Evolutionary conservation across 1,284 basidiomycete genomes (phyloP).

Genomic region (Ceratobasidium sp.): DNA sequence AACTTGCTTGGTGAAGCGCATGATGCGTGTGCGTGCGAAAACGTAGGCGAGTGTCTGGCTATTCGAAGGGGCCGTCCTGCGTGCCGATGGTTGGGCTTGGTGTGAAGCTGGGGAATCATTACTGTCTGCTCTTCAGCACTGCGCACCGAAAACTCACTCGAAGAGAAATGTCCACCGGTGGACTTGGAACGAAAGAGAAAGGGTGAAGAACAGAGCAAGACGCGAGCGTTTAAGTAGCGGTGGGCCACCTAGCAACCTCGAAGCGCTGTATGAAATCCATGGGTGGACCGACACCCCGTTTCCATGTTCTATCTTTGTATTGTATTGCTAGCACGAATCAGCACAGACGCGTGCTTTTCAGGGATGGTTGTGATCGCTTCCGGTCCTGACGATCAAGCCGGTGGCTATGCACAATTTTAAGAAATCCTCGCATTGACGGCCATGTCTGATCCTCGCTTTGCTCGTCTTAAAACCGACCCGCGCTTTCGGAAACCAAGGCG

Average conservation of each 20-base stretch:
- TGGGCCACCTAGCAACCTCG: constrained; percentile 19
- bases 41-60: constrained; percentile 47
- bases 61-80: constrained; percentile 48
- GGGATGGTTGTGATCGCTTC: background rate
- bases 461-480: constrained; percentile 87
- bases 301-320: background rate
- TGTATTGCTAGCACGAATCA: background rate
- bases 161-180: constrained; percentile 54
- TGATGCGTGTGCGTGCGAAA: constrained; percentile 51
- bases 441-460: constrained; percentile 87
- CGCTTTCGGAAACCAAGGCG: constrained; percentile 87
- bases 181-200: constrained; percentile 48
- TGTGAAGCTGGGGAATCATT: constrained; percentile 9
- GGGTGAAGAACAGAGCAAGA: constrained; percentile 6
- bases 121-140: background rate
- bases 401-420: constrained; percentile 37
- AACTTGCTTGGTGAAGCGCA: constrained; percentile 57
- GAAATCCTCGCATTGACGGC: constrained; percentile 33
- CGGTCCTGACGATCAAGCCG: constrained; percentile 8
- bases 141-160: constrained; percentile 17
- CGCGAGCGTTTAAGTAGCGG: background rate
- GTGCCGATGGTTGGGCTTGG: constrained; percentile 38
- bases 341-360: background rate
- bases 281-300: constrained; percentile 21
- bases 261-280: background rate